Percentiles rank a stretch among this genome's conserved stretches.
Evolutionary conservation across 352 stramenopile genomes (phyloP).

Genomic region (Pythium oligandrum): DNA sequence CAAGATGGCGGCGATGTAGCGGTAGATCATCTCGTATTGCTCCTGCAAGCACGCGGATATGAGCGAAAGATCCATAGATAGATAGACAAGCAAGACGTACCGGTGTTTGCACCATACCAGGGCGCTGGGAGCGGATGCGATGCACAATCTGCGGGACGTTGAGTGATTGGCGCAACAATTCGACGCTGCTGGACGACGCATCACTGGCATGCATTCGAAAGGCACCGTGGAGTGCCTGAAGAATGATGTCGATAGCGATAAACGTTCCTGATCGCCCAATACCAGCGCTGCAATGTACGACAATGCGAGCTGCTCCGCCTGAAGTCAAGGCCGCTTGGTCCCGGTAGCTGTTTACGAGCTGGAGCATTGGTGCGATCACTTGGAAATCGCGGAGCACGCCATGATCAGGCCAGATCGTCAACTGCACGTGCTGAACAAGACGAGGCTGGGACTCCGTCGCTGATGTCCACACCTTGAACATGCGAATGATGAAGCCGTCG

Average conservation of each 20-base stretch:
- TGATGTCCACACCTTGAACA: constrained; percentile 42
- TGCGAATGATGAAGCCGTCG: constrained; percentile 43
- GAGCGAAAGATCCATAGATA: not conserved
- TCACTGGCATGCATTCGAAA: constrained; percentile 7
- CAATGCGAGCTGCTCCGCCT: constrained; percentile 26
- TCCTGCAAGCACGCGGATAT: constrained; percentile 31
- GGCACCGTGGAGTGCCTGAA: constrained; percentile 44
- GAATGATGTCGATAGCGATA: constrained; percentile 78
- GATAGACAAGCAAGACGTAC: constrained; percentile 27
- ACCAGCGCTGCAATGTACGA: constrained; percentile 79
- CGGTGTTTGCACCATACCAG: constrained; percentile 80
- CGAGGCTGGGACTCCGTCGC: constrained; percentile 25
- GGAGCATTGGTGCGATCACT: constrained; percentile 68
- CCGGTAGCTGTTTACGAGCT: constrained; percentile 52
- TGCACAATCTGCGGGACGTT: constrained; percentile 58
- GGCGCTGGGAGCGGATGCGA: constrained; percentile 58
- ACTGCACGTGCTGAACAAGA: constrained; percentile 62
- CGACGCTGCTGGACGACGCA: constrained; percentile 11
- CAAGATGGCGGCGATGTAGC: constrained; percentile 66
- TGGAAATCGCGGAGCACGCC: constrained; percentile 67
- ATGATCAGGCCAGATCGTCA: constrained; percentile 78
- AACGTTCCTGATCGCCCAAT: constrained; percentile 81
- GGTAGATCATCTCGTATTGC: constrained; percentile 85
- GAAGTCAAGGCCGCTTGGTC: constrained; percentile 19
- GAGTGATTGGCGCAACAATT: constrained; percentile 33